Evolutionary conservation across 331 rosid genomes (phyloP).

Genomic region (Malus hybrid): DNA sequence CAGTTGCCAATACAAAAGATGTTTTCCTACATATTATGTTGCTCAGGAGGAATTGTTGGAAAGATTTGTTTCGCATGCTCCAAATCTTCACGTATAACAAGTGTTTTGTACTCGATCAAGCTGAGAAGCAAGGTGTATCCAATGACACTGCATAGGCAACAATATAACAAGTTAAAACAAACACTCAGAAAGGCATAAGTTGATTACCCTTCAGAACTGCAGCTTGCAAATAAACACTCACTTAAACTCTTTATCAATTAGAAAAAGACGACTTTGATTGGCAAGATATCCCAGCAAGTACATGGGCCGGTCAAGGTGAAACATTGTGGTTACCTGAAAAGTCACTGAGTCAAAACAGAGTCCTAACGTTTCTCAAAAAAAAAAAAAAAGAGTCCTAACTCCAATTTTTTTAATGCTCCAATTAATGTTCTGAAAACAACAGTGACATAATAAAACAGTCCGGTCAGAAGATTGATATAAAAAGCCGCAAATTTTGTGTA

Average conservation of each 20-base stretch:
- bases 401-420: background rate
- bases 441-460: background rate
- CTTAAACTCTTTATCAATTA: conserved; percentile 49
- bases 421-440: background rate
- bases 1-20: background rate
- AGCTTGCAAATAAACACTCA: conserved; percentile 14
- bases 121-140: conserved; percentile 44
- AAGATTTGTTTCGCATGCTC: conserved; percentile 32
- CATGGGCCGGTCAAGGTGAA: conserved; percentile 49
- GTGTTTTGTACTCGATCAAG: conserved; percentile 48
- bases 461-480: background rate
- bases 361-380: too few relatives aligned
- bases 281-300: conserved; percentile 45
- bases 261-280: conserved; percentile 41
- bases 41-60: conserved; percentile 38
- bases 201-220: background rate
- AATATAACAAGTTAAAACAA: conserved; percentile 4
- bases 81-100: conserved; percentile 45
- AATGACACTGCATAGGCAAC: conserved; percentile 30
- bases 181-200: background rate
- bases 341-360: background rate
- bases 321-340: conserved; percentile 49
- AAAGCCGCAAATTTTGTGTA: background rate
- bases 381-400: background rate
- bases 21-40: conserved; percentile 28